Evolutionary conservation across 495 filamentous ascomycete species (phyloP).

Genomic region (Tuber calosporum): DNA sequence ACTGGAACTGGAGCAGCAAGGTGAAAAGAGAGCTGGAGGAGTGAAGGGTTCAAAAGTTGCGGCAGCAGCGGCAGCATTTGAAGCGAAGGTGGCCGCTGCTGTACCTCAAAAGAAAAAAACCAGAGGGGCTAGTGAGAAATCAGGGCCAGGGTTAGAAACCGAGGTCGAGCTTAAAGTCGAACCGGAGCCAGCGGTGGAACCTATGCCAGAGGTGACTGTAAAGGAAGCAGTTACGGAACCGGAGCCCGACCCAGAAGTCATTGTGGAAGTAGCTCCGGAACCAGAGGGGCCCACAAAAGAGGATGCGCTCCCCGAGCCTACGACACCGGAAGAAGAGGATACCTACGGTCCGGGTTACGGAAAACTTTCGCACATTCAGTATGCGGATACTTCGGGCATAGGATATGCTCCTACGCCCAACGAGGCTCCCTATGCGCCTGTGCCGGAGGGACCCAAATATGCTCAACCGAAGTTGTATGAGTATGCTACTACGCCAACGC

Average conservation of each 20-base stretch:
- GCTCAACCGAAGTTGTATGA: constrained; percentile 31
- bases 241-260: constrained; percentile 10
- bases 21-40: neutral
- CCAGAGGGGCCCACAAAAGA: constrained; percentile 14
- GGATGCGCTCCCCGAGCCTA: neutral
- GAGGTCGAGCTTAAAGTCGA: constrained; percentile 10
- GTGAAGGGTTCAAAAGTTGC: constrained; percentile 25
- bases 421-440: constrained; percentile 31
- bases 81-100: constrained; percentile 8
- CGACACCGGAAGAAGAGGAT: constrained; percentile 9
- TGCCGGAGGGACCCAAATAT: constrained; percentile 34
- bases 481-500: constrained; percentile 23
- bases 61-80: constrained; percentile 24
- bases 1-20: constrained; percentile 1
- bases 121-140: constrained; percentile 9
- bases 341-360: constrained; percentile 31
- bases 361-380: constrained; percentile 25
- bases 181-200: constrained; percentile 9
- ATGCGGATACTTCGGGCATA: constrained; percentile 22
- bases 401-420: constrained; percentile 25
- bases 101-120: neutral
- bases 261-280: neutral
- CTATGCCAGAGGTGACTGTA: neutral
- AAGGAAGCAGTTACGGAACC: neutral
- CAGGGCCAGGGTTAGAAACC: constrained; percentile 8